Conservation (phyloP, 1,284 basidiomycete species). For the Melampsora americana region DNA sequence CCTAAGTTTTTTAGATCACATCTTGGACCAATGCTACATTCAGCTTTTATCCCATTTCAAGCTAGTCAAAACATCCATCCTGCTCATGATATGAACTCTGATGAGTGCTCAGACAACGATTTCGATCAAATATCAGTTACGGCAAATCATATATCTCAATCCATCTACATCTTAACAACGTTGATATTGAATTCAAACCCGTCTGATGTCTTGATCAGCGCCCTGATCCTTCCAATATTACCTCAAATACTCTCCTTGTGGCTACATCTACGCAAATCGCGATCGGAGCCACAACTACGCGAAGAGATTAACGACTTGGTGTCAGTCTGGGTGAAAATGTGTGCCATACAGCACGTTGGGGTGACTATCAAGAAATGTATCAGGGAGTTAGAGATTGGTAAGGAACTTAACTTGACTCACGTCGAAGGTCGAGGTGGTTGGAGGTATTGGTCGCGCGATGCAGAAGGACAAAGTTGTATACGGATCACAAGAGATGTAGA, state of each 20-base stretch:
- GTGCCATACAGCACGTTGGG: slow-evolving; percentile 9
- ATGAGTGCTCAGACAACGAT: not conserved
- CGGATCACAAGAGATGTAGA: not conserved
- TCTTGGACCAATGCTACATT: slow-evolving; percentile 21
- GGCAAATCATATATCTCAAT: slow-evolving; percentile 7
- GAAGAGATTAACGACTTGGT: slow-evolving; percentile 6
- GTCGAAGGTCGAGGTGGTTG: not conserved
- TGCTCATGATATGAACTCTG: not conserved
- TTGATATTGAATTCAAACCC: slow-evolving; percentile 38
- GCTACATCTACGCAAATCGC: not conserved
- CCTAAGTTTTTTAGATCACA: slow-evolving; percentile 8
- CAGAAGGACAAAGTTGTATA: slow-evolving; percentile 21
- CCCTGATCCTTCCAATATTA: slow-evolving; percentile 19
- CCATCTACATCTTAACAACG: slow-evolving; percentile 16
- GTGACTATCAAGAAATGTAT: slow-evolving; percentile 3
- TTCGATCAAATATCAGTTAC: not conserved
- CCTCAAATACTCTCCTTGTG: slow-evolving; percentile 25
- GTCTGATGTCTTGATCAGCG: slow-evolving; percentile 15
- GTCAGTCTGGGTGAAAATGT: slow-evolving; percentile 15
- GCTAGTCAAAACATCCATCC: not conserved
- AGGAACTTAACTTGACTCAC: slow-evolving; percentile 10
- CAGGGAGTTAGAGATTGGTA: slow-evolving; percentile 24
- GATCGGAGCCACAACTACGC: slow-evolving; percentile 7
- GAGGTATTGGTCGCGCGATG: slow-evolving; percentile 26
- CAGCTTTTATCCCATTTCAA: slow-evolving; percentile 14